phyloP scores from a whole-genome alignment of 1,139 yeast species.

The Nakaseomyces uthaithaninus region DNA sequence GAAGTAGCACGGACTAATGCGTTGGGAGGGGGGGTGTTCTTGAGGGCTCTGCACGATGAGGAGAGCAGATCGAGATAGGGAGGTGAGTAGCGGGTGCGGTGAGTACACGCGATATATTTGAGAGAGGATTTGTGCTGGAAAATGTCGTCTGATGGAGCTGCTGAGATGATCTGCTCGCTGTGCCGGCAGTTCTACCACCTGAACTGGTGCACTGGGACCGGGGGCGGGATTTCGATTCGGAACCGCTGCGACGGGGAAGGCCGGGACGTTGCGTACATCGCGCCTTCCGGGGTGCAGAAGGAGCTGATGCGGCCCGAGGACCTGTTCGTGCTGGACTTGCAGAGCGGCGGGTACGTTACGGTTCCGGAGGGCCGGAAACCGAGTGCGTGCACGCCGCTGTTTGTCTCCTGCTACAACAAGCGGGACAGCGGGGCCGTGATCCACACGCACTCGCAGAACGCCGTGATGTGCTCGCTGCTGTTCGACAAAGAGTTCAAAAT shows the following conservation, averaged over 20 bases:
- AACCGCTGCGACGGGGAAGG: slow-evolving; percentile 43
- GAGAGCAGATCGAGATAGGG: too few species aligned
- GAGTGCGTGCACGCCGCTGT: slow-evolving; percentile 87
- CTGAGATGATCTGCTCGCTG: slow-evolving; percentile 73
- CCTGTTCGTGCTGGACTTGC: slow-evolving; percentile 62
- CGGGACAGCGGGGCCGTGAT: slow-evolving; percentile 87
- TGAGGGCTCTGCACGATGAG: too few species aligned
- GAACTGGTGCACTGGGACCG: slow-evolving; percentile 94
- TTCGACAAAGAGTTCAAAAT: slow-evolving; percentile 67
- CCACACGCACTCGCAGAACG: slow-evolving; percentile 87
- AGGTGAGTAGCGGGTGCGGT: too few species aligned
- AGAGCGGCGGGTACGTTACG: slow-evolving; percentile 47
- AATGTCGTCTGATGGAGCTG: slow-evolving; percentile 35
- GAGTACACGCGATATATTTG: too few species aligned
- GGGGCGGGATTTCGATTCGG: slow-evolving; percentile 85
- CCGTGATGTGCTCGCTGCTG: slow-evolving; percentile 71
- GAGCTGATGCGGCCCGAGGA: slow-evolving; percentile 78
- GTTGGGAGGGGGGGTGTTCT: too few species aligned
- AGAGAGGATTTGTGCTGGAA: too few species aligned
- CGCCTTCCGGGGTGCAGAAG: slow-evolving; percentile 94
- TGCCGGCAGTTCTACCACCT: slow-evolving; percentile 70
- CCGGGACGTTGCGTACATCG: slow-evolving; percentile 48
- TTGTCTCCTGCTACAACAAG: slow-evolving; percentile 63
- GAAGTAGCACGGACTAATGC: too few species aligned
- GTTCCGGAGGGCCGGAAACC: slow-evolving; percentile 67